Conservation (phyloP, 768 basidiomycete genomes). For the Russula griseocarnosa region DNA sequence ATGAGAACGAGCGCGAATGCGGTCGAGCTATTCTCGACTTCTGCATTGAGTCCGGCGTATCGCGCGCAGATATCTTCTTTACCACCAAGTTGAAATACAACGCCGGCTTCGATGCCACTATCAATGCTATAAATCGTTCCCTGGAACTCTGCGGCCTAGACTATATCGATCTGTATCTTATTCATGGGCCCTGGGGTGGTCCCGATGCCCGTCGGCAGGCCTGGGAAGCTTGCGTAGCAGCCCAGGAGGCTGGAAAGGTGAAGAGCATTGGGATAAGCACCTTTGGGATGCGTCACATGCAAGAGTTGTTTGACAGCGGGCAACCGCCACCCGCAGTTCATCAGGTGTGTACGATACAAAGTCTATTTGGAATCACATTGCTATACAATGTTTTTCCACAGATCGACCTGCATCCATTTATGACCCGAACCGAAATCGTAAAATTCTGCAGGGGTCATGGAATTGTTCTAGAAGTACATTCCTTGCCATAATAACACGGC, state of each 20-base stretch:
- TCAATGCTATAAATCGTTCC: conserved; percentile 47
- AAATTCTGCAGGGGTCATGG: conserved; percentile 51
- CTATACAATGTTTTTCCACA: conserved; percentile 27
- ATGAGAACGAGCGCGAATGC: conserved; percentile 64
- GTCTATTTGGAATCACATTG: not conserved
- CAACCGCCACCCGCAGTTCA: conserved; percentile 55
- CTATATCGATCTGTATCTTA: conserved; percentile 67
- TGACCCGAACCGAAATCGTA: conserved; percentile 61
- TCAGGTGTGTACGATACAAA: conserved; percentile 42
- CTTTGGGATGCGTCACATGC: conserved; percentile 56
- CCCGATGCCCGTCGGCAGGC: conserved; percentile 51
- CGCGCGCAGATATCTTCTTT: conserved; percentile 59
- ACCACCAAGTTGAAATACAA: conserved; percentile 68
- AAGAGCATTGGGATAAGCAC: conserved; percentile 63
- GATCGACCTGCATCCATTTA: conserved; percentile 66
- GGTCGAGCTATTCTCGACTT: conserved; percentile 50
- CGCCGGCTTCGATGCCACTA: conserved; percentile 46
- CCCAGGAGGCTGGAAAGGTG: conserved; percentile 54
- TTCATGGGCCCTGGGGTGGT: conserved; percentile 67
- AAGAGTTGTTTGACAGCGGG: conserved; percentile 47
- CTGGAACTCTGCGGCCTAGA: conserved; percentile 52
- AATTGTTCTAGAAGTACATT: conserved; percentile 60
- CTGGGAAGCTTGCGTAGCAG: conserved; percentile 64
- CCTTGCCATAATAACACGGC: not conserved
- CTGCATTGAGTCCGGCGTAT: conserved; percentile 39